A percentile compares a stretch with the other conserved stretches of the same genome.
phyloP scores from a whole-genome alignment of 495 filamentous ascomycete species.

The Aspergillus conjunctus region DNA sequence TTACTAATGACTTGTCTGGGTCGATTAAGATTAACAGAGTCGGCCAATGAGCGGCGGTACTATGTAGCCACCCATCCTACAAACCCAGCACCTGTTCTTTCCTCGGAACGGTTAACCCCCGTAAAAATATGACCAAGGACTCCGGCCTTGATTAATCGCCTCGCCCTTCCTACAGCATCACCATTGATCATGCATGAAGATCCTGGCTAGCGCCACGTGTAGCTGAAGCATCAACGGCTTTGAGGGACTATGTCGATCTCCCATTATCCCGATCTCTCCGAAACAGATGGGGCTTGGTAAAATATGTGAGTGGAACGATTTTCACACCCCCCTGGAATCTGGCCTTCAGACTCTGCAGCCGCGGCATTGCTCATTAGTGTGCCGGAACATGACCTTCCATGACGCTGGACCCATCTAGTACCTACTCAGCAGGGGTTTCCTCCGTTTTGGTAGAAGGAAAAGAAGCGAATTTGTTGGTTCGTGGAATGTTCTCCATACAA shows the following conservation, averaged over 20 bases:
- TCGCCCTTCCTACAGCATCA: slow-evolving; percentile 7
- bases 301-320: slow-evolving; percentile 17
- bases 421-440: slow-evolving; percentile 10
- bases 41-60: not conserved
- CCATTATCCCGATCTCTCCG: slow-evolving; percentile 39
- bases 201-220: slow-evolving; percentile 51
- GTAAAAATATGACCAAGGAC: not conserved
- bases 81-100: not conserved
- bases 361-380: slow-evolving; percentile 13
- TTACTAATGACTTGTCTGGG: not conserved
- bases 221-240: slow-evolving; percentile 48
- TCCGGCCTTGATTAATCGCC: not conserved
- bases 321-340: slow-evolving; percentile 4
- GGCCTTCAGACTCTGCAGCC: slow-evolving; percentile 23
- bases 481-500: slow-evolving; percentile 13
- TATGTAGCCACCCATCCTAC: not conserved
- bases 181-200: slow-evolving; percentile 43
- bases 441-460: not conserved
- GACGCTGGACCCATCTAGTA: slow-evolving; percentile 12
- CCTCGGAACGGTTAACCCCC: slow-evolving; percentile 1
- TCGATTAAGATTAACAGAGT: not conserved
- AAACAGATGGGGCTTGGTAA: slow-evolving; percentile 19
- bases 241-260: slow-evolving; percentile 50
- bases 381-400: slow-evolving; percentile 12
- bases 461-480: slow-evolving; percentile 12